These are phyloP conservation scores for Gastrolobium villosum DNA, from an alignment of 306 rosid species.

Conservation along the genomic window DNA sequence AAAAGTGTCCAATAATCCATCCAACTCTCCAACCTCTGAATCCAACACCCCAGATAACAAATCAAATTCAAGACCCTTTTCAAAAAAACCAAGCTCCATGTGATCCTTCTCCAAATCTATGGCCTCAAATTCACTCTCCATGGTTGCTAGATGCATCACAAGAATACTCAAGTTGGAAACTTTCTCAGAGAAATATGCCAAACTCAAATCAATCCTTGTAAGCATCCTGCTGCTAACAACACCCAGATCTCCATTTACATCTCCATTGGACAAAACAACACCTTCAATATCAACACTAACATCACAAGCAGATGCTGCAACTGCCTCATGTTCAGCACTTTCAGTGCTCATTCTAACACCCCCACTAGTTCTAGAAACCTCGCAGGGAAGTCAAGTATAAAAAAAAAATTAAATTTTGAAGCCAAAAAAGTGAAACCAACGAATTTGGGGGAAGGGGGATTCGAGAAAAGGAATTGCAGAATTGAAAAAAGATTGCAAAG, in stretches of 20 bases:
- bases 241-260: constrained; percentile 52
- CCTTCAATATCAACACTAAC: constrained; percentile 48
- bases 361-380: constrained; percentile 44
- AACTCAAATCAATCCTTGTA: constrained; percentile 56
- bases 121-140: constrained; percentile 63
- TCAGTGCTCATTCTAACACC: constrained; percentile 58
- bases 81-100: constrained; percentile 48
- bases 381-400: constrained; percentile 37
- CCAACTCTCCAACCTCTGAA: constrained; percentile 70
- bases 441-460: neutral
- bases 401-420: constrained; percentile 26
- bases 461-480: neutral
- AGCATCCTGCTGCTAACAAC: constrained; percentile 49
- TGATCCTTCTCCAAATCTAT: constrained; percentile 53
- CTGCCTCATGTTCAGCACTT: constrained; percentile 36
- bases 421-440: neutral
- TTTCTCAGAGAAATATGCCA: constrained; percentile 74
- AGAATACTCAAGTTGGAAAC: constrained; percentile 65
- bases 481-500: neutral
- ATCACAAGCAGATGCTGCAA: constrained; percentile 45
- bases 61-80: constrained; percentile 64
- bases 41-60: constrained; percentile 70
- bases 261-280: constrained; percentile 44
- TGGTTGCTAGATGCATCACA: constrained; percentile 67
- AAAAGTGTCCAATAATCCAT: constrained; percentile 55